phyloP scores from a whole-genome alignment of 2,329 filamentous ascomycete genomes.

The Cladophialophora psammophila region DNA sequence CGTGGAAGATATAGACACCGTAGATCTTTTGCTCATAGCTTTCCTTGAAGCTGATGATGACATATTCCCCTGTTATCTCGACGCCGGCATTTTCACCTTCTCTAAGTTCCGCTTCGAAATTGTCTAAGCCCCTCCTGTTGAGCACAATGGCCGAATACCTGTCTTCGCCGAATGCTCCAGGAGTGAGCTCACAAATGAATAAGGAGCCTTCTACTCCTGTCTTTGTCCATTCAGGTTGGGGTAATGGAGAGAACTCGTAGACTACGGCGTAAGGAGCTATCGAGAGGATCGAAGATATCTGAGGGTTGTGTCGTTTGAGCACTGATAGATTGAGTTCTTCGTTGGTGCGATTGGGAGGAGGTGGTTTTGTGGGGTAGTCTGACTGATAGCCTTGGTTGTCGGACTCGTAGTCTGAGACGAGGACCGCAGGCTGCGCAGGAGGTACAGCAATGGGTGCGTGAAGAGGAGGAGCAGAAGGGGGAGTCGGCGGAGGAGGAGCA shows the following conservation, averaged over 20 bases:
- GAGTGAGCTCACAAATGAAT: constrained; percentile 76
- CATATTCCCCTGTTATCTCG: constrained; percentile 68
- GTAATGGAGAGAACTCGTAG: constrained; percentile 75
- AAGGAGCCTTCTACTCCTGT: constrained; percentile 83
- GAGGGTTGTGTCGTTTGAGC: constrained; percentile 79
- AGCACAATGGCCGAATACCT: constrained; percentile 70
- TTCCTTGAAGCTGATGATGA: constrained; percentile 61
- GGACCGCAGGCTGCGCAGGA: constrained; percentile 21
- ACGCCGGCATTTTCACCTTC: constrained; percentile 65
- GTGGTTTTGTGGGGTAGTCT: constrained; percentile 48
- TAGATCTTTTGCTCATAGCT: constrained; percentile 53
- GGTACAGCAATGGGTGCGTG: constrained; percentile 10
- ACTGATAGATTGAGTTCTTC: constrained; percentile 88
- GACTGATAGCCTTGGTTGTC: constrained; percentile 63
- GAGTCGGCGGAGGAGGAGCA: constrained; percentile 13
- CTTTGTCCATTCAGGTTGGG: constrained; percentile 78
- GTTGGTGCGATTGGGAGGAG: constrained; percentile 69
- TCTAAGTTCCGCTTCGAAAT: constrained; percentile 71
- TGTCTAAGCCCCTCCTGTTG: constrained; percentile 74
- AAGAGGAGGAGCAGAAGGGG: constrained; percentile 6
- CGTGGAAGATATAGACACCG: constrained; percentile 71
- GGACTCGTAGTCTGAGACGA: constrained; percentile 68
- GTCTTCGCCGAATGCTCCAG: constrained; percentile 55
- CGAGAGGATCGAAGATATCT: constrained; percentile 74
- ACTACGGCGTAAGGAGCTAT: constrained; percentile 86